A percentile compares a stretch with the other conserved stretches of the same genome.
These are phyloP conservation scores for Pistacia atlantica DNA, from an alignment of 345 rosid genomes.

Conservation along the genomic window DNA sequence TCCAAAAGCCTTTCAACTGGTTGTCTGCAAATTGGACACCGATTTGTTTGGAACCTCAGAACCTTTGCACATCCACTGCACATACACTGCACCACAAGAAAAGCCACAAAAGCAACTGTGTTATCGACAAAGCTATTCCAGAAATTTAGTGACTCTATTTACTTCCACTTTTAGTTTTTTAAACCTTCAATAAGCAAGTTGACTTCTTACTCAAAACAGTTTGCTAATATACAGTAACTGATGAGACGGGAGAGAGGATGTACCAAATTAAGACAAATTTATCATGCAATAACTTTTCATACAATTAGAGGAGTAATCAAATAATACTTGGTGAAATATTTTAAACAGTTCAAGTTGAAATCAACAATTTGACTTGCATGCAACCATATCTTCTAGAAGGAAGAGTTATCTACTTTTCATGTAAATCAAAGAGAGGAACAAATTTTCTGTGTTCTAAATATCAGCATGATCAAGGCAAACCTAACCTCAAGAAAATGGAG, in stretches of 20 bases:
- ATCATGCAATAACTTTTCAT: not conserved
- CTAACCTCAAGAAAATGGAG: not conserved
- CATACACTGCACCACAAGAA: constrained; percentile 72
- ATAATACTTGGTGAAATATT: not conserved
- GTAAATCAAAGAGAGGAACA: not conserved
- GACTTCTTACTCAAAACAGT: not conserved
- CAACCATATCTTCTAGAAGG: not conserved
- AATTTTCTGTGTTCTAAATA: not conserved
- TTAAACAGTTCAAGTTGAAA: not conserved
- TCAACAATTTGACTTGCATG: not conserved
- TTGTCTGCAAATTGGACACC: constrained; percentile 96
- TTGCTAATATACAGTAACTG: not conserved
- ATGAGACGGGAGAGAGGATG: not conserved
- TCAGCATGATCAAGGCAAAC: not conserved
- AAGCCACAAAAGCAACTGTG: not conserved
- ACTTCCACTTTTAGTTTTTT: not conserved
- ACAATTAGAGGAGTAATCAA: not conserved
- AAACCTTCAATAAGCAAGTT: not conserved
- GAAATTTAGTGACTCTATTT: not conserved
- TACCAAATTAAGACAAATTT: not conserved
- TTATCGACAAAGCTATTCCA: constrained; percentile 1
- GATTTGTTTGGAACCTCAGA: constrained; percentile 77
- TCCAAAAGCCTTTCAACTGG: constrained; percentile 95
- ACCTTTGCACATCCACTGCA: constrained; percentile 96
- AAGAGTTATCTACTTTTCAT: not conserved